Evolutionary conservation across 1,284 basidiomycete species (phyloP).

Genomic region (Melampsora larici-populina): DNA sequence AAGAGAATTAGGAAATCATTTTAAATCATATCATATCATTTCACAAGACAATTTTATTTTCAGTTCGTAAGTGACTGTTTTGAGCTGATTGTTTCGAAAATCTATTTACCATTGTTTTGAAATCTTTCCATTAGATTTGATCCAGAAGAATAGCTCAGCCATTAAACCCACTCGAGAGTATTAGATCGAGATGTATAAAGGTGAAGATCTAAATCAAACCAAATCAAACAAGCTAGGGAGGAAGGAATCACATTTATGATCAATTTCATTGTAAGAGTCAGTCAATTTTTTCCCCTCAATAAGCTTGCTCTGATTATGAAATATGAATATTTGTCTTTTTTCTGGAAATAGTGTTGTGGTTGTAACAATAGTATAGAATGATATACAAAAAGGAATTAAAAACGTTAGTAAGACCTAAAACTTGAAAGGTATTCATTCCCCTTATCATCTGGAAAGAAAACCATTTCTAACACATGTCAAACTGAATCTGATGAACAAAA

Average conservation of each 20-base stretch:
- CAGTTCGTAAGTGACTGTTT: neutral
- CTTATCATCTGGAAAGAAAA: slow-evolving; percentile 15
- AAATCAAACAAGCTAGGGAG: slow-evolving; percentile 9
- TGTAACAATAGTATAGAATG: slow-evolving; percentile 80
- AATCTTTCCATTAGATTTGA: neutral
- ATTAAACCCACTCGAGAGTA: too few species aligned
- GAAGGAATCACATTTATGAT: slow-evolving; percentile 23
- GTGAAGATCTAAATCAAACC: neutral
- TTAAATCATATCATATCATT: too few species aligned
- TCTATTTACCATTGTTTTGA: neutral
- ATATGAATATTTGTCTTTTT: neutral
- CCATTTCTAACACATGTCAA: slow-evolving; percentile 26
- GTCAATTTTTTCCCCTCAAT: neutral
- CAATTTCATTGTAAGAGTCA: slow-evolving; percentile 28
- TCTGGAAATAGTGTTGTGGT: slow-evolving; percentile 62
- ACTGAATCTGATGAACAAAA: neutral
- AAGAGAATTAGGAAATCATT: too few species aligned
- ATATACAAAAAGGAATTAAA: slow-evolving; percentile 78
- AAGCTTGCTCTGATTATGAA: neutral
- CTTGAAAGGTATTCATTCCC: slow-evolving; percentile 22
- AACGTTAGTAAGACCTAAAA: too few species aligned
- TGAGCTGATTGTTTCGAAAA: neutral
- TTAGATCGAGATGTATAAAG: too few species aligned
- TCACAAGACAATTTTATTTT: slow-evolving; percentile 40
- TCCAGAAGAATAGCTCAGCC: too few species aligned